Conservation (phyloP, 2,329 filamentous ascomycete species). For the Cladorrhinum sp. region DNA sequence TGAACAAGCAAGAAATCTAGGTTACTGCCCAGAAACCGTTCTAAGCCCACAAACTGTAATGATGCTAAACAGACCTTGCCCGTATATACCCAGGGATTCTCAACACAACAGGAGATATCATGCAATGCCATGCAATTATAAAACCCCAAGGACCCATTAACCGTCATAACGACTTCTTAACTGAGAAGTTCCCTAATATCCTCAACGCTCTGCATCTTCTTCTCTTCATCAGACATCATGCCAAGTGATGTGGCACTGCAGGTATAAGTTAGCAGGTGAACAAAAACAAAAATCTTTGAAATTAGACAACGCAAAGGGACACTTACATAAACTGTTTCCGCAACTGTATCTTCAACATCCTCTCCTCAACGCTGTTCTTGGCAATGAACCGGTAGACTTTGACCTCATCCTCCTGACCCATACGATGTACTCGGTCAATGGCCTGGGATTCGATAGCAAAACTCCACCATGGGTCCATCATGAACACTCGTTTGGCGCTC, state of each 20-base stretch:
- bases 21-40: background rate
- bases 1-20: background rate
- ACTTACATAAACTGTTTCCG: slow-evolving; percentile 93
- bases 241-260: slow-evolving; percentile 84
- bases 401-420: slow-evolving; percentile 88
- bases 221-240: slow-evolving; percentile 94
- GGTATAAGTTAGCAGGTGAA: slow-evolving; percentile 13
- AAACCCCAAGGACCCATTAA: too few relatives aligned
- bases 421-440: slow-evolving; percentile 94
- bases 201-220: slow-evolving; percentile 83
- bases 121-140: background rate
- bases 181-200: slow-evolving; percentile 90
- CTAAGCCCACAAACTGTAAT: background rate
- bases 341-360: slow-evolving; percentile 92
- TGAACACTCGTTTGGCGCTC: slow-evolving; percentile 82
- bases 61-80: background rate
- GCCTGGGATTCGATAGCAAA: slow-evolving; percentile 96
- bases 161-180: slow-evolving; percentile 27
- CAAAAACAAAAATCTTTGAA: background rate
- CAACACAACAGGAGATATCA: background rate
- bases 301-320: background rate
- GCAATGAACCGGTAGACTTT: slow-evolving; percentile 86
- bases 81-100: too few relatives aligned
- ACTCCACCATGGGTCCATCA: slow-evolving; percentile 99
- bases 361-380: slow-evolving; percentile 85